Base-by-base conservation (phyloP, 805 yeast species). In the Cyberlindnera amylophila region DNA sequence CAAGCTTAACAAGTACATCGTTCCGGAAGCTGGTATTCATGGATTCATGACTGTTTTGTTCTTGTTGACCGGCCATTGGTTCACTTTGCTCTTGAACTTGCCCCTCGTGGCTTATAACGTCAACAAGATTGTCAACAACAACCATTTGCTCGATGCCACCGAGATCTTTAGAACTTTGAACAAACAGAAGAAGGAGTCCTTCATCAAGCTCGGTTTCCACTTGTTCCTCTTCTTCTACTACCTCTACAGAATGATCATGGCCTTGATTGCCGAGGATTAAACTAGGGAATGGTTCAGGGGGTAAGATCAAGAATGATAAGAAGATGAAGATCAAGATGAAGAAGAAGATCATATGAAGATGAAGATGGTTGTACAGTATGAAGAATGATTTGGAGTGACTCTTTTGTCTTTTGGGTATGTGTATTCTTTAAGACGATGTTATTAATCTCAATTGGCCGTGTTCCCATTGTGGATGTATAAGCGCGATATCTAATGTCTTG, bases 101-200 rank as follows among this genome's bases (percentile, higher is more conserved):
- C 97, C 98, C 36, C 71, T 93, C 49, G 67, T 86, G 41, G 93
- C 89, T 23, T 93, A 74, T 74, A 93, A 93, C 63, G 80, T 71
- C 46, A 82, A 84, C 71, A 86, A 86, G 65, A 77, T 87, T 59
- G 67, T 82, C 64, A 79, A 77, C 56, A 88, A 87, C 66, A 81
- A 82, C 63, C 90, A 91, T 63, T 70, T 86, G 50, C 79, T 90
- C 64, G 99, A 93, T 65, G 98, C 98, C 45, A 91, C 99, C 34
- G 97, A 91, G 66, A 93, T 91, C 58, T 93, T 93, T 70, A 80
- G 98, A 72, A 90, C 97, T 32, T 77, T 91, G 60, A 77, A 87
- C 56, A 86, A 84, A 61, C 96, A 90, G 71, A 91, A 93, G 78
- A 85, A 84, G 65, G 98, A 90, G 69, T 77, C 88, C 47, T 89